Evolutionary conservation across 139 green algal genomes (phyloP).

Genomic region (Picochlorum sp.): DNA sequence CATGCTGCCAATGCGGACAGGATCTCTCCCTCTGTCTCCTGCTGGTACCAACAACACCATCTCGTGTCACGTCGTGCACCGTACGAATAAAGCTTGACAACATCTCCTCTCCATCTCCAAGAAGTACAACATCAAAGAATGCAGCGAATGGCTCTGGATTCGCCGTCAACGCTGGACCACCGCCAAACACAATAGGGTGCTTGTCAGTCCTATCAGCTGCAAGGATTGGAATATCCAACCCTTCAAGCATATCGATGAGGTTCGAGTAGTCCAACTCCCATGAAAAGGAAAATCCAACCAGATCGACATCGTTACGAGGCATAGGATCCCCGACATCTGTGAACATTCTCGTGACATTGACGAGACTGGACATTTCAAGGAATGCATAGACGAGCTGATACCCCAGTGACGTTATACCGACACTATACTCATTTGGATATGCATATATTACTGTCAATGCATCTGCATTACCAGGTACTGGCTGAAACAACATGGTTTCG

Average conservation of each 20-base stretch:
- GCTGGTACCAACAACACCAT: background rate
- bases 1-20: slow-evolving; percentile 14
- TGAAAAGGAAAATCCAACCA: slow-evolving; percentile 43
- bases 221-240: slow-evolving; percentile 21
- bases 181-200: slow-evolving; percentile 36
- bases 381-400: slow-evolving; percentile 47
- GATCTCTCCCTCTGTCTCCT: slow-evolving; percentile 15
- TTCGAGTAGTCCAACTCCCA: slow-evolving; percentile 52
- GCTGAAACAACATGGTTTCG: slow-evolving; percentile 11
- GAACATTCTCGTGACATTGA: slow-evolving; percentile 33
- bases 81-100: slow-evolving; percentile 17
- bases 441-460: slow-evolving; percentile 32
- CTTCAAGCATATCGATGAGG: slow-evolving; percentile 32
- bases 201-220: slow-evolving; percentile 17
- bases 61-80: slow-evolving; percentile 11
- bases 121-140: slow-evolving; percentile 31
- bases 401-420: slow-evolving; percentile 43
- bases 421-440: slow-evolving; percentile 46
- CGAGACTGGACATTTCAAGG: slow-evolving; percentile 17
- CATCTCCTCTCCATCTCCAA: slow-evolving; percentile 27
- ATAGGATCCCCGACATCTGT: slow-evolving; percentile 34
- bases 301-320: background rate
- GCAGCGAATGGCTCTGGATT: slow-evolving; percentile 32
- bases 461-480: slow-evolving; percentile 11
- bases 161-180: slow-evolving; percentile 28